A percentile compares a stretch with the other conserved stretches of the same genome.
phyloP scores from a whole-genome alignment of 331 rosid genomes.

The Acacia pycnantha region DNA sequence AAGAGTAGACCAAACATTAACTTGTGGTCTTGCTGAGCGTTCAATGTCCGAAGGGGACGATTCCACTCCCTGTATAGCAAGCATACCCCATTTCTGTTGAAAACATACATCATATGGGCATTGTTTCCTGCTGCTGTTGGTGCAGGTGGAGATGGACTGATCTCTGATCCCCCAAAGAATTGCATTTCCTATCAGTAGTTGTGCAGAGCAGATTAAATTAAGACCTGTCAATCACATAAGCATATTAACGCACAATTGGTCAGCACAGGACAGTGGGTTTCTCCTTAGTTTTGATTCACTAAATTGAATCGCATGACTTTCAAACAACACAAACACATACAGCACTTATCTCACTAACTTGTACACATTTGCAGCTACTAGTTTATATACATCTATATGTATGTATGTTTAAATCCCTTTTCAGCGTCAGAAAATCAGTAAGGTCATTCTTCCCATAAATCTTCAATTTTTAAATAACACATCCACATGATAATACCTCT shows the following conservation, averaged over 20 bases:
- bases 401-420: too few relatives aligned
- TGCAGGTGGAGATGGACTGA: slow-evolving; percentile 89
- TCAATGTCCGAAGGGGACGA: slow-evolving; percentile 82
- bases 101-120: slow-evolving; percentile 89
- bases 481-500: too few relatives aligned
- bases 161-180: slow-evolving; percentile 93
- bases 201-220: slow-evolving; percentile 14
- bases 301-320: too few relatives aligned
- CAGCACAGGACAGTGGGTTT: too few relatives aligned
- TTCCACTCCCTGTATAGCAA: slow-evolving; percentile 93
- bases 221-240: slow-evolving; percentile 17
- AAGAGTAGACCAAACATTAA: slow-evolving; percentile 95
- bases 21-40: slow-evolving; percentile 89
- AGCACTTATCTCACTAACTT: too few relatives aligned
- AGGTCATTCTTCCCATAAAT: too few relatives aligned
- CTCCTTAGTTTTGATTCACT: too few relatives aligned
- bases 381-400: too few relatives aligned
- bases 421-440: too few relatives aligned
- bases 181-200: slow-evolving; percentile 58
- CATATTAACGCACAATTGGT: not conserved
- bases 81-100: slow-evolving; percentile 88
- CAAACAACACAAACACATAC: too few relatives aligned
- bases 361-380: too few relatives aligned
- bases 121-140: slow-evolving; percentile 82
- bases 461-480: too few relatives aligned